These are phyloP conservation scores for Fraxinus anomala DNA, from an alignment of 257 asterid genomes.

Conservation along the genomic window DNA sequence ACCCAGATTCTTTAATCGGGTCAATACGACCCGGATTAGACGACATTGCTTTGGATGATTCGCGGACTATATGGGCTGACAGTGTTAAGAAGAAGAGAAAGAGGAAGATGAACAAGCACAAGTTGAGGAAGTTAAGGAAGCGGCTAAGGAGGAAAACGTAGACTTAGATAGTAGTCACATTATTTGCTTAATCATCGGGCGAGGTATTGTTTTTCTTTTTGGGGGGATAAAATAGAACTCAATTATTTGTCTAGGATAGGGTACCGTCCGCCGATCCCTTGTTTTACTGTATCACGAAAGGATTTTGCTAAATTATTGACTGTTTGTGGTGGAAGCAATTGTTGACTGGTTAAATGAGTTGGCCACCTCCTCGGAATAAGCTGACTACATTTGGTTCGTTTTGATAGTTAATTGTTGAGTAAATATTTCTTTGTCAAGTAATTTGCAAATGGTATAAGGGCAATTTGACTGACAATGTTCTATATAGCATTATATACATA, in stretches of 20 bases:
- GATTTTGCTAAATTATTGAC: constrained; percentile 25
- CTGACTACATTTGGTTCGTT: not conserved
- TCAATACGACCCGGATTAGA: constrained; percentile 29
- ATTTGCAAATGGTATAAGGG: not conserved
- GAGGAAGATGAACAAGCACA: constrained; percentile 91
- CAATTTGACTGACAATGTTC: not conserved
- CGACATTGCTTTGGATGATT: constrained; percentile 39
- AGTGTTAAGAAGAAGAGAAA: constrained; percentile 92
- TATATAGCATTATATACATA: not conserved
- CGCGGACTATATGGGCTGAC: constrained; percentile 60
- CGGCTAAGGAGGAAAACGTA: constrained; percentile 62
- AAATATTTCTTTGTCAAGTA: not conserved
- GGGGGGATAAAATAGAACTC: constrained; percentile 3
- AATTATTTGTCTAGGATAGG: constrained; percentile 10
- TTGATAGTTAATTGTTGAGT: not conserved
- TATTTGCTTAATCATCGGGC: constrained; percentile 21
- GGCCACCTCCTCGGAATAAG: not conserved
- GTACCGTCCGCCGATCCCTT: constrained; percentile 1
- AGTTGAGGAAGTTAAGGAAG: constrained; percentile 78
- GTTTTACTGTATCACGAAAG: constrained; percentile 1
- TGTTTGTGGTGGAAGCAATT: constrained; percentile 23
- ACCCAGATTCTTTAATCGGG: constrained; percentile 40
- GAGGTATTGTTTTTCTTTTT: constrained; percentile 29
- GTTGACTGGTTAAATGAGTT: constrained; percentile 11
- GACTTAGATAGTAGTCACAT: constrained; percentile 22